Evolutionary conservation across 768 basidiomycete genomes (phyloP).

Genomic region (Russula griseocarnosa): DNA sequence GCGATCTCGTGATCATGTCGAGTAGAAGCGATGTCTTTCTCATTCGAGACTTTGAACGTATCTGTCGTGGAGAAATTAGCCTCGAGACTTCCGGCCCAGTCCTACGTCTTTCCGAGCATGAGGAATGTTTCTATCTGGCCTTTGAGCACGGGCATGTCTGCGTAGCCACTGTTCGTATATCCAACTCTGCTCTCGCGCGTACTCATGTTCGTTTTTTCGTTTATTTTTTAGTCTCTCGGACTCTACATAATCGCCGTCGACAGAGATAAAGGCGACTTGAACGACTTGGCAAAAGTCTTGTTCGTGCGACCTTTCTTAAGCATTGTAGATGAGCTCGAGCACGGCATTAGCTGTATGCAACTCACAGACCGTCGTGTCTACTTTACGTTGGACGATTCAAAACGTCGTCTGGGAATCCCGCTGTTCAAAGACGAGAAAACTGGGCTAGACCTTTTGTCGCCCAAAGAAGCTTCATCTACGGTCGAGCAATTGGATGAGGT

Average conservation of each 20-base stretch:
- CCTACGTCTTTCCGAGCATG: neutral
- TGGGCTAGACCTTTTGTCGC: neutral
- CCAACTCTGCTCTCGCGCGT: neutral
- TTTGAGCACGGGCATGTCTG: constrained; percentile 27
- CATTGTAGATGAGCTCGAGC: neutral
- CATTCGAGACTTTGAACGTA: constrained; percentile 37
- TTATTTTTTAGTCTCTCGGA: neutral
- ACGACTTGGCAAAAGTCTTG: neutral
- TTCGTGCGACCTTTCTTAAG: constrained; percentile 10
- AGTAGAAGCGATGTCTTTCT: constrained; percentile 31
- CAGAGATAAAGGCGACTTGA: neutral
- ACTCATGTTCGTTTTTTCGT: neutral
- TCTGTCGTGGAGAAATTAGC: constrained; percentile 25
- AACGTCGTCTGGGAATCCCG: constrained; percentile 8
- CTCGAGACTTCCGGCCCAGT: neutral
- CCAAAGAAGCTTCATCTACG: neutral
- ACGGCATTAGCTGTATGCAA: constrained; percentile 24
- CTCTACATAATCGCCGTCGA: constrained; percentile 21
- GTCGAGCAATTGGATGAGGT: neutral
- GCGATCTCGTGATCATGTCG: constrained; percentile 35
- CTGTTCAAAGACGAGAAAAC: constrained; percentile 11
- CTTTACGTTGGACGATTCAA: constrained; percentile 25
- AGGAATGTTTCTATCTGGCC: constrained; percentile 17
- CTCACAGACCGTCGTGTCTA: constrained; percentile 27
- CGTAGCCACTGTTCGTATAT: constrained; percentile 22